These are phyloP conservation scores for Neopestalotiopsis sp. DNA, from an alignment of 2,329 filamentous ascomycete genomes.

Conservation along the genomic window DNA sequence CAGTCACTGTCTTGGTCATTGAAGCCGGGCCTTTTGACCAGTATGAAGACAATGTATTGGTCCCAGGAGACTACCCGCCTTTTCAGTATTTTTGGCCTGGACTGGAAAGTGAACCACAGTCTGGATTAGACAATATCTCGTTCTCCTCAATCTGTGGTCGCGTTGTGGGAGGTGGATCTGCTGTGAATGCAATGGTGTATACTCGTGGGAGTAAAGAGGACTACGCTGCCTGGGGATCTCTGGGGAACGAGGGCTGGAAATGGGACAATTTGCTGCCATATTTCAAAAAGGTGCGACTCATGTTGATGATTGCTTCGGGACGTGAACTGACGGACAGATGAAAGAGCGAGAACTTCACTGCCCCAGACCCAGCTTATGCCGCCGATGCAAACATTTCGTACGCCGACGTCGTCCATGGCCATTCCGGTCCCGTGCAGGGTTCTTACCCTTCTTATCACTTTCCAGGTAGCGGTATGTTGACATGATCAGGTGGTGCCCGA, in stretches of 20 bases:
- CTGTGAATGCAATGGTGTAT: slow-evolving; percentile 44
- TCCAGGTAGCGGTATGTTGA: slow-evolving; percentile 28
- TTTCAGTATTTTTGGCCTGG: slow-evolving; percentile 22
- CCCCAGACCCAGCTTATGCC: slow-evolving; percentile 30
- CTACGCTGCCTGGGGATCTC: slow-evolving; percentile 40
- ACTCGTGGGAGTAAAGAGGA: slow-evolving; percentile 38
- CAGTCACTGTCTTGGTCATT: not conserved
- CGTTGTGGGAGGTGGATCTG: slow-evolving; percentile 41
- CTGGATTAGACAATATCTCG: slow-evolving; percentile 32
- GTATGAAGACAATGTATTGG: slow-evolving; percentile 20
- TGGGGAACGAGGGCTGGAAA: slow-evolving; percentile 39
- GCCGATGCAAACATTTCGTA: slow-evolving; percentile 36
- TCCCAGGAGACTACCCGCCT: slow-evolving; percentile 23
- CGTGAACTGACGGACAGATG: not conserved
- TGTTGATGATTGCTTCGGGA: not conserved
- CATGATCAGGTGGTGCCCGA: not conserved
- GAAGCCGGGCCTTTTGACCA: slow-evolving; percentile 24
- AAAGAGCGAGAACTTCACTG: slow-evolving; percentile 38
- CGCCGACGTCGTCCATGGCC: slow-evolving; percentile 33
- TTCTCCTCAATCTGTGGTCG: slow-evolving; percentile 30
- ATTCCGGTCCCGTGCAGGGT: slow-evolving; percentile 34
- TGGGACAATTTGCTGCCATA: slow-evolving; percentile 47
- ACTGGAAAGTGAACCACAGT: slow-evolving; percentile 20
- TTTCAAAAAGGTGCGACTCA: slow-evolving; percentile 43
- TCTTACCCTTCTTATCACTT: slow-evolving; percentile 40